Evolutionary conservation across 306 rosid species (phyloP).

Genomic region (Trifolium repens): DNA sequence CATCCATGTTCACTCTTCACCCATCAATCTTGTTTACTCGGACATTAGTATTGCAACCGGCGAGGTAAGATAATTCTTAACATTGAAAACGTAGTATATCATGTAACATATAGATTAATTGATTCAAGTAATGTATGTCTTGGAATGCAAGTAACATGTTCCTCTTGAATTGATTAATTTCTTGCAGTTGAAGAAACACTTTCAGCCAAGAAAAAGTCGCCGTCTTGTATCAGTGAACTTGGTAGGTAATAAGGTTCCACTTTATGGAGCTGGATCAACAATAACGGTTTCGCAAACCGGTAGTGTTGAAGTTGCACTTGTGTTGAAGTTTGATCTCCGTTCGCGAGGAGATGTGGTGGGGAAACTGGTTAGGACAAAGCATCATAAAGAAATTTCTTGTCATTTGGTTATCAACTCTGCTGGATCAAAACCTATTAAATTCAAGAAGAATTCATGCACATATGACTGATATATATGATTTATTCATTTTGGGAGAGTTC

Average conservation of each 20-base stretch:
- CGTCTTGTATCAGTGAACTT: constrained; percentile 54
- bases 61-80: constrained; percentile 52
- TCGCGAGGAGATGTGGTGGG: constrained; percentile 86
- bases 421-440: constrained; percentile 66
- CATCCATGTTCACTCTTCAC: constrained; percentile 79
- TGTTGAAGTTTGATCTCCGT: constrained; percentile 59
- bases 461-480: constrained; percentile 48
- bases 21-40: constrained; percentile 70
- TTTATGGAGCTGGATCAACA: constrained; percentile 86
- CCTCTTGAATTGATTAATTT: not conserved
- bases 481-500: constrained; percentile 29
- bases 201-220: constrained; percentile 84
- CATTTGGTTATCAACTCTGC: constrained; percentile 62
- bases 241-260: constrained; percentile 77
- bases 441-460: constrained; percentile 71
- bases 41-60: constrained; percentile 85
- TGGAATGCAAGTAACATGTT: constrained; percentile 29
- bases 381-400: constrained; percentile 66
- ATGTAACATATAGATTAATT: not conserved
- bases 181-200: constrained; percentile 79
- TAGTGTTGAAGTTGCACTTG: constrained; percentile 58
- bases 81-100: constrained; percentile 5
- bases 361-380: constrained; percentile 75
- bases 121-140: not conserved
- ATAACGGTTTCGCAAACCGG: constrained; percentile 53